phyloP scores from a whole-genome alignment of 2,329 filamentous ascomycete species.

The Corinectria fuckeliana region DNA sequence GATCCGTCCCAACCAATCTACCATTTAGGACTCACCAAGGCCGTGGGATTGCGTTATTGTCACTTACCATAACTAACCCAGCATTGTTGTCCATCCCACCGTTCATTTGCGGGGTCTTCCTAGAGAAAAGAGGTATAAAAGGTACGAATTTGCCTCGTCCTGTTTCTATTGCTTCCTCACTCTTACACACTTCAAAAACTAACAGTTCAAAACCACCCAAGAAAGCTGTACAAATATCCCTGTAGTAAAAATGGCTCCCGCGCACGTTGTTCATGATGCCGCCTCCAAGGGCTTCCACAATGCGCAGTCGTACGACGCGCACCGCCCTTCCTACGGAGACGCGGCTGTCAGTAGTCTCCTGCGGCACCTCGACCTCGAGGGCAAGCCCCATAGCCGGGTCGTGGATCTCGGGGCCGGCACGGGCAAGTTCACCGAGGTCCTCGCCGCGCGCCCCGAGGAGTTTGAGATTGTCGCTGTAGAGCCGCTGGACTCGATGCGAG shows the following conservation, averaged over 20 bases:
- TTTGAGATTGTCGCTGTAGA: slow-evolving; percentile 69
- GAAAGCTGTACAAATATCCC: neutral
- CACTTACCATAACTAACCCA: neutral
- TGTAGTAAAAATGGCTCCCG: slow-evolving; percentile 23
- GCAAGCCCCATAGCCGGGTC: slow-evolving; percentile 54
- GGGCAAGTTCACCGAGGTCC: slow-evolving; percentile 71
- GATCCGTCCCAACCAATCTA: slow-evolving; percentile 9
- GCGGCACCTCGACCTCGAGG: slow-evolving; percentile 57
- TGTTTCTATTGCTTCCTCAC: slow-evolving; percentile 1
- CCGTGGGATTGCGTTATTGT: slow-evolving; percentile 4
- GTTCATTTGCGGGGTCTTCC: slow-evolving; percentile 23
- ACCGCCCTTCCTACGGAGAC: slow-evolving; percentile 71
- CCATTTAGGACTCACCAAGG: neutral
- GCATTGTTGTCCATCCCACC: neutral
- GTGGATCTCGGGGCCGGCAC: slow-evolving; percentile 73
- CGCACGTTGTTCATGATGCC: slow-evolving; percentile 55
- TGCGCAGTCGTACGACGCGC: slow-evolving; percentile 68
- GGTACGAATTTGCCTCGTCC: neutral
- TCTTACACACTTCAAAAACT: neutral
- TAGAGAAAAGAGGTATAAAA: slow-evolving; percentile 27
- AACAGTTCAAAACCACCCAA: neutral
- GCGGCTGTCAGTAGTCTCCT: slow-evolving; percentile 66
- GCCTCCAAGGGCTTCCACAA: slow-evolving; percentile 68
- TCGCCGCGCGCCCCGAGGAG: slow-evolving; percentile 63
- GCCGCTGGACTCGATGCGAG: slow-evolving; percentile 70